Evolutionary conservation across 2,329 filamentous ascomycete genomes (phyloP).

Genomic region (Cryphonectria naterciae): DNA sequence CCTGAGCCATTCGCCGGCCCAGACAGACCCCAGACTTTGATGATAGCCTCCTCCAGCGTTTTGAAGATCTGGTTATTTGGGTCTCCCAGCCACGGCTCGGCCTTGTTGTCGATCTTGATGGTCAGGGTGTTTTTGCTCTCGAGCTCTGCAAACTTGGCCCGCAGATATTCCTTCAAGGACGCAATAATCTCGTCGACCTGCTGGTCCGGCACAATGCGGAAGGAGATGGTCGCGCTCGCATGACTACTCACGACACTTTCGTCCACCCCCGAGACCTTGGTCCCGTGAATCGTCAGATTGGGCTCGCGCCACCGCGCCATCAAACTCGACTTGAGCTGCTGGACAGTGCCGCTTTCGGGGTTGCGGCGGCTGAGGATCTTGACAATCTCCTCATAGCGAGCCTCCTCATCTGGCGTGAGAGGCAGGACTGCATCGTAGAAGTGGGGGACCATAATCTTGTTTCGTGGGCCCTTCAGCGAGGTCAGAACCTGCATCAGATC

Average conservation of each 20-base stretch:
- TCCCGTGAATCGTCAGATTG: slow-evolving; percentile 89
- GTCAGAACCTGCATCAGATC: slow-evolving; percentile 85
- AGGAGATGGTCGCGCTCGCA: slow-evolving; percentile 84
- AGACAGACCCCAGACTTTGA: slow-evolving; percentile 75
- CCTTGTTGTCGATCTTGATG: slow-evolving; percentile 87
- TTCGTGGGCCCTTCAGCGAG: slow-evolving; percentile 79
- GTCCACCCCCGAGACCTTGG: slow-evolving; percentile 90
- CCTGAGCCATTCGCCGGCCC: not conserved
- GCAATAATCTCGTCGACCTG: slow-evolving; percentile 77
- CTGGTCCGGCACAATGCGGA: slow-evolving; percentile 93
- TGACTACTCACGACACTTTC: slow-evolving; percentile 89
- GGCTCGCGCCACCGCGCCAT: slow-evolving; percentile 96
- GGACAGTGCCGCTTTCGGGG: slow-evolving; percentile 60
- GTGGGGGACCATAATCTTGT: slow-evolving; percentile 80
- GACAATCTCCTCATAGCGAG: slow-evolving; percentile 83
- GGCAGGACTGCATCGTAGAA: slow-evolving; percentile 87
- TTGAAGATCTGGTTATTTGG: slow-evolving; percentile 89
- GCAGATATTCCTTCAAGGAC: slow-evolving; percentile 68
- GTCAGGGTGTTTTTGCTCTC: slow-evolving; percentile 80
- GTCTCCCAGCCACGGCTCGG: slow-evolving; percentile 95
- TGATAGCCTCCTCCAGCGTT: slow-evolving; percentile 82
- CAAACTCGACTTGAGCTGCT: slow-evolving; percentile 78
- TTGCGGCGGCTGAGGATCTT: slow-evolving; percentile 74
- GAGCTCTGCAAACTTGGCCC: slow-evolving; percentile 72
- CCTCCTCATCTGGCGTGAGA: slow-evolving; percentile 74